Base-by-base conservation (phyloP, 106 monocot genomes). In the Allium sativum region DNA sequence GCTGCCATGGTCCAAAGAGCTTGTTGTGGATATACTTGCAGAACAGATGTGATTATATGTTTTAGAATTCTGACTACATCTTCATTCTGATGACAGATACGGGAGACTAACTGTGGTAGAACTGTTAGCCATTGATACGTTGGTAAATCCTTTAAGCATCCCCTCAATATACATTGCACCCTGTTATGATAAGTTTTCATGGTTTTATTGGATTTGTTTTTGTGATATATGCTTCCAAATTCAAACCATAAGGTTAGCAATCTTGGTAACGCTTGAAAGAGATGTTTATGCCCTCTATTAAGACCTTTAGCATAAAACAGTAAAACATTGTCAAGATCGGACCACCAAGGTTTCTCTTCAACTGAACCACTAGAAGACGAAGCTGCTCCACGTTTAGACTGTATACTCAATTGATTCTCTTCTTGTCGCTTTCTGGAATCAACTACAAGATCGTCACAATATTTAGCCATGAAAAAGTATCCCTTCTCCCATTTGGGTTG, bases 1-100 rank as follows among this genome's bases (percentile, higher is more conserved):
- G 98, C 98, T 74, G 98, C 98, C 98, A 98, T 98, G 83, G 87
- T 98, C 98, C 98, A 98, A 56, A 98, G 98, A 58, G 78, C 82
- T 55, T 98, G 98, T 42, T 98, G 98, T 51, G 98, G 91, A 67
- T 92, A 98, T 53, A 77, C 92, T 61, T 85, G 84, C 22, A 85
- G 73, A 52, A 98, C 88, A 48, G 92, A 88, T 58, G 92, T 92
- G 43, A 98, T 80, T 21, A 92, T 85, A 70, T 82, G 85, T 65
- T 98, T 98, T 9, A 98, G 91, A 52, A 92, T 72, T 40, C 85
- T 70, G 46, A 98, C 87, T 67, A 82, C 70, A 61, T 98, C 98
- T 59, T 76, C 78, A 68, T 92, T 98, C 70, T 88, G 91, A 66
- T 98, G 98, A 53, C 98, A 98, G 52, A 98, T 85, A 22, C 92